Evolutionary conservation across 2,329 filamentous ascomycete species (phyloP), one percentile per base, ranked within the genome.

Genomic region (Fusarium burgessii): DNA sequence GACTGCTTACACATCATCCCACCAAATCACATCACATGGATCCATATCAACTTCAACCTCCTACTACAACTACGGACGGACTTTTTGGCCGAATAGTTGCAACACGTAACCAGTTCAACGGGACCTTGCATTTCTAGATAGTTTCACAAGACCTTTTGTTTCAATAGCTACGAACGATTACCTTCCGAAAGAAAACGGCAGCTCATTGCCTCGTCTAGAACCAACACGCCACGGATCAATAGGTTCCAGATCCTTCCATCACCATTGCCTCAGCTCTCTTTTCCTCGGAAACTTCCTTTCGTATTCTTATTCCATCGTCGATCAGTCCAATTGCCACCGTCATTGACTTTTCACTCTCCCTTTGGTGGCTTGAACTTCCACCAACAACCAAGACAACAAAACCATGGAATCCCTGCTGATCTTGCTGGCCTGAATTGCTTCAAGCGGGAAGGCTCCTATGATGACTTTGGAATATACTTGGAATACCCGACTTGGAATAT

Each of bases 271-370:
- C 36, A 60, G 33, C 46, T 29, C 27, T 23, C 47, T 58, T 54
- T 29, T 56, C 47, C 59, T 68, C 43, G 38, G 33, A 25, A 52
- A 58, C 27, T 23, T 23, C 23, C 32, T 51, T 49, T 63, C 46
- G 52, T 66, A 56, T 46, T 55, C 56, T 38, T 59, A 70, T 68
- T 71, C 66, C 66, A 56, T 43, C 42, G 62, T 59, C 52, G 57
- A 74, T 72, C 58, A 69, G 51, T 50, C 23, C 52, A 35, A 42
- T 60, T 51, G 59, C n/a, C 58, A 70, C 58, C 58, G 60, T 66
- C 64, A 68, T 73, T 59, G 18, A 60, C 52, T 56, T 64, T 60
- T 61, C 67, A 71, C 71, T 58, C 54, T 72, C 57, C 62, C 61
- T 71, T 59, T 52, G 40, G 51, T 62, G 58, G 58, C 51, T 75